phyloP scores from a whole-genome alignment of 75 land plant species.

The Picea sitchensis region DNA sequence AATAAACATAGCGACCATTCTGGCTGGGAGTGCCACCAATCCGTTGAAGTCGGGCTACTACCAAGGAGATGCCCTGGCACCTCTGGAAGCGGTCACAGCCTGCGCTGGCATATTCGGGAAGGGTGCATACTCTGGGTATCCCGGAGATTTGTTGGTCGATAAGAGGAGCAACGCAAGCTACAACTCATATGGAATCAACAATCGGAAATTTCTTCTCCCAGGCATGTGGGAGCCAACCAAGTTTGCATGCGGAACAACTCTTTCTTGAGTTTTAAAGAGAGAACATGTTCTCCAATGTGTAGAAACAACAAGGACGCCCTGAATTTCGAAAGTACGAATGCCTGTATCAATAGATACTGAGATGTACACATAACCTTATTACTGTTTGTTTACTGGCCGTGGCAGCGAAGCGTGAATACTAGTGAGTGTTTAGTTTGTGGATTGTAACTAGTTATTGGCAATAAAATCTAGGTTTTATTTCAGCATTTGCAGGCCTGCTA shows the following conservation, averaged over 20 bases:
- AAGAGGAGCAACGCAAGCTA: conserved; percentile 15
- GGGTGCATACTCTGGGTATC: conserved; percentile 28
- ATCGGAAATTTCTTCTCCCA: conserved; percentile 27
- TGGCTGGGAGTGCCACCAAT: conserved; percentile 26
- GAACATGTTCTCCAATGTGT: too few species aligned
- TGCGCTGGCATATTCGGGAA: conserved; percentile 32
- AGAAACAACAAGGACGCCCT: too few species aligned
- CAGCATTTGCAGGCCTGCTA: too few species aligned
- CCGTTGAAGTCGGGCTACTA: conserved; percentile 24
- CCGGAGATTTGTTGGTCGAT: conserved; percentile 23
- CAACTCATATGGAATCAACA: conserved; percentile 25
- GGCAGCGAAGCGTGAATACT: too few species aligned
- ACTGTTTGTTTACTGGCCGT: too few species aligned
- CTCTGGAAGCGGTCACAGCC: conserved; percentile 30
- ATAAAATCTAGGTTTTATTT: too few species aligned
- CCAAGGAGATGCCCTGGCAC: conserved; percentile 21
- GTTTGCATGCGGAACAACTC: neutral
- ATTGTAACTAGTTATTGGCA: too few species aligned
- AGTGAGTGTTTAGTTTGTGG: too few species aligned
- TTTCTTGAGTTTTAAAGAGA: neutral
- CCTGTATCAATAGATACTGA: too few species aligned
- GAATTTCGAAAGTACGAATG: too few species aligned
- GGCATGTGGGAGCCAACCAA: conserved; percentile 27
- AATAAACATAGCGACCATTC: conserved; percentile 31
- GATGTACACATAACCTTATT: too few species aligned